Evolutionary conservation across 2,329 filamentous ascomycete species (phyloP).

Genomic region (Pseudogymnoascus destructans): DNA sequence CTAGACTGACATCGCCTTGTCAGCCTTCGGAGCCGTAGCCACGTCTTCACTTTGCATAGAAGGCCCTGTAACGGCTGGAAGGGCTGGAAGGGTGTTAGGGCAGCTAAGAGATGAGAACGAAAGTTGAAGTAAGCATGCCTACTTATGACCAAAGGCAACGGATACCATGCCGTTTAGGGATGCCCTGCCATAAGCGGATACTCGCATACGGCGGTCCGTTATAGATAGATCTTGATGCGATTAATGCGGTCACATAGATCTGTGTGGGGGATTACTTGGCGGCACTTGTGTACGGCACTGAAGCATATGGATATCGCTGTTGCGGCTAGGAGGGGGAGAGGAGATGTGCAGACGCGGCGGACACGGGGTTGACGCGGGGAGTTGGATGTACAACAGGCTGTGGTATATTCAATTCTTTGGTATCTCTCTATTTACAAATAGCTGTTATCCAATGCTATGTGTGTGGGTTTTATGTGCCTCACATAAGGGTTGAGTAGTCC

Average conservation of each 20-base stretch:
- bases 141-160: background rate
- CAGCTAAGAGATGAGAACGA: background rate
- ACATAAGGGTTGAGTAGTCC: background rate
- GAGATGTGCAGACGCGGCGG: conserved; percentile 24
- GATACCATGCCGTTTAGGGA: background rate
- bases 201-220: background rate
- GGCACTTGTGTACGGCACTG: conserved; percentile 36
- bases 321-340: conserved; percentile 37
- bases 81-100: background rate
- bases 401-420: background rate
- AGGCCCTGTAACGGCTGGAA: background rate
- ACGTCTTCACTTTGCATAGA: background rate
- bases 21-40: background rate
- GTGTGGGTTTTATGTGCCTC: background rate
- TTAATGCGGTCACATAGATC: conserved; percentile 72
- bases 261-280: conserved; percentile 68
- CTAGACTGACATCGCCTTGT: background rate
- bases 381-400: background rate
- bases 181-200: background rate
- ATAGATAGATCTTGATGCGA: conserved; percentile 22
- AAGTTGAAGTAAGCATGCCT: background rate
- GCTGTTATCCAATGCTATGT: background rate
- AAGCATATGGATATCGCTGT: conserved; percentile 65
- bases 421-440: conserved; percentile 1
- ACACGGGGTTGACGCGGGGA: background rate